Percentiles rank a stretch among this genome's conserved stretches.
Evolutionary conservation across 768 basidiomycete genomes (phyloP).

Genomic region (Boletellus emodensis): DNA sequence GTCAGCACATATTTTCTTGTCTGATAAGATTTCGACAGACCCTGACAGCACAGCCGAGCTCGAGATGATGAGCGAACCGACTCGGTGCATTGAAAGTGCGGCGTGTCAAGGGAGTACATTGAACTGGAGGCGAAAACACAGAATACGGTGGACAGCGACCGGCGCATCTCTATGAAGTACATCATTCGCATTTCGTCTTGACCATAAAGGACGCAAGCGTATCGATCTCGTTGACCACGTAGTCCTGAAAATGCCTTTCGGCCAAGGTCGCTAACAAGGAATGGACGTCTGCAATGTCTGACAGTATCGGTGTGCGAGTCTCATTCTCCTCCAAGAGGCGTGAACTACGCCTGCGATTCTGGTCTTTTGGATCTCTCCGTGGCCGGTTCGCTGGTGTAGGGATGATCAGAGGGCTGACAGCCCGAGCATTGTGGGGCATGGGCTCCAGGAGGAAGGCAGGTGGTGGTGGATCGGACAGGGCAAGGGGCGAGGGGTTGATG

Average conservation of each 20-base stretch:
- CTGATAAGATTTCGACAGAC: conserved; percentile 25
- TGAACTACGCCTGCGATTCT: conserved; percentile 61
- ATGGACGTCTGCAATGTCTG: conserved; percentile 68
- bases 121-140: conserved; percentile 5
- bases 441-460: conserved; percentile 58
- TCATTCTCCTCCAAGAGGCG: conserved; percentile 63
- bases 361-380: conserved; percentile 62
- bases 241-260: conserved; percentile 68
- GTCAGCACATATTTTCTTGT: conserved; percentile 13
- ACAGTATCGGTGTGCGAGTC: conserved; percentile 59
- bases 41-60: neutral
- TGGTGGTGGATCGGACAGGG: conserved; percentile 66
- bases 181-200: conserved; percentile 51
- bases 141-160: conserved; percentile 14
- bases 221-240: conserved; percentile 66
- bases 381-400: conserved; percentile 67
- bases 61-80: neutral
- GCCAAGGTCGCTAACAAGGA: conserved; percentile 63
- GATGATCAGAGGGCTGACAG: conserved; percentile 45
- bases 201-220: conserved; percentile 82
- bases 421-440: conserved; percentile 41
- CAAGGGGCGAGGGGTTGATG: conserved; percentile 67
- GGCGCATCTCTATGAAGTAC: conserved; percentile 16
- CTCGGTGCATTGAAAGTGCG: neutral
- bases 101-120: conserved; percentile 17